Evolutionary conservation across 2,329 filamentous ascomycete species (phyloP), one percentile per base, ranked within the genome.

Genomic region (Aspergillus sp.): DNA sequence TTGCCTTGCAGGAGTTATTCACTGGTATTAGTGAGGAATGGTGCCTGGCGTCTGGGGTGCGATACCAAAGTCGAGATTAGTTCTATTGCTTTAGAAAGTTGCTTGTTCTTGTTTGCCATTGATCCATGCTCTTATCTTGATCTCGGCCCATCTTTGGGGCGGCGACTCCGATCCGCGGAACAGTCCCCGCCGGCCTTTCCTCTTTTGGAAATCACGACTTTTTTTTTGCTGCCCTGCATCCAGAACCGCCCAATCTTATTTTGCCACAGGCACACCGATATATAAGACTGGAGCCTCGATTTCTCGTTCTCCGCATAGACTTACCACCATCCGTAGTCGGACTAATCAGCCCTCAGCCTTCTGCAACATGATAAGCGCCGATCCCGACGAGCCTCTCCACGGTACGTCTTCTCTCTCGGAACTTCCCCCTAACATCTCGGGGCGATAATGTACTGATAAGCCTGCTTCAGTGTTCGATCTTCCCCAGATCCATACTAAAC

Each of bases 401-500:
- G 75, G 75, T 78, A 65, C 63, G 69, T 65, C 41, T 49, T 57
- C 50, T 48, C 61, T 64, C 52, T 38, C 59, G 54, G 57, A 36
- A 13, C 1, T 58, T 50, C 56, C 48, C 55, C 62, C 49, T 64
- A 58, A 60, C 61, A 65, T 63, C 66, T 66, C 64, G 56, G 57
- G 50, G 60, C 58, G 62, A 62, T 63, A 68, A 65, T 68, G 62
- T 55, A 60, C 71, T 74, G 71, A 76, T 73, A 72, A 76, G 69
- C 55, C 17, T 41, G n/a, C 57, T 42, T 50, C 70, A 88, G 87
- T 87, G 60, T 80, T 89, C 60, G 90, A 94, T 71, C 85, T 96
- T 25, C 91, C 92, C n/a, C 90, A 92, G 70, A 83, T 94, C 63
- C 91, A 92, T 83, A 85, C 89, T 68, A 89, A 86, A 70, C 93